Percentiles rank a stretch among this genome's conserved stretches.
Evolutionary conservation across 495 filamentous ascomycete genomes (phyloP).

Genomic region (Penicillium manginii): DNA sequence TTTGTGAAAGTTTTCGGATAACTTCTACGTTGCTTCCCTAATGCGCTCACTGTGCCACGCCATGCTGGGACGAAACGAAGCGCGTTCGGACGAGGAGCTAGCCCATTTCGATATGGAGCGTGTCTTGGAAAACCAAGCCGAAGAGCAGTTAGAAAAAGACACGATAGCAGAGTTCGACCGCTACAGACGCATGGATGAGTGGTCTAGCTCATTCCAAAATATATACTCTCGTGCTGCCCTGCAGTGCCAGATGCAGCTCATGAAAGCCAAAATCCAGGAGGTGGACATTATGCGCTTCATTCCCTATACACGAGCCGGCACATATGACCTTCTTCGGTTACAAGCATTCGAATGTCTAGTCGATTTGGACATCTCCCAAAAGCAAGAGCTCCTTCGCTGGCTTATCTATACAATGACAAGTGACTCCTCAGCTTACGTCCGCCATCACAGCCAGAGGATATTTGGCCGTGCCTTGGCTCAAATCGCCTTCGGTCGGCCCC

Average conservation of each 20-base stretch:
- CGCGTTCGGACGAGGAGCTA: conserved; percentile 41
- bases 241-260: conserved; percentile 72
- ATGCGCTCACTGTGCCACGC: conserved; percentile 80
- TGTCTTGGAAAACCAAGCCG: conserved; percentile 57
- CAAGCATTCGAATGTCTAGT: conserved; percentile 82
- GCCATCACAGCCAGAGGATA: conserved; percentile 65
- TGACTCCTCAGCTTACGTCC: conserved; percentile 81
- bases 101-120: conserved; percentile 53
- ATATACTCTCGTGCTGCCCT: conserved; percentile 83
- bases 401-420: conserved; percentile 72
- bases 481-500: conserved; percentile 73
- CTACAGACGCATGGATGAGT: conserved; percentile 91
- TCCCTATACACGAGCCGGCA: conserved; percentile 77
- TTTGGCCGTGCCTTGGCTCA: conserved; percentile 76
- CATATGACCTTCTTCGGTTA: conserved; percentile 77
- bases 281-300: conserved; percentile 69
- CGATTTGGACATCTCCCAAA: conserved; percentile 72
- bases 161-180: conserved; percentile 86
- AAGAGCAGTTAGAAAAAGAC: conserved; percentile 65
- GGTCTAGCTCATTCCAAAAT: conserved; percentile 89
- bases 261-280: conserved; percentile 70
- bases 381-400: conserved; percentile 64
- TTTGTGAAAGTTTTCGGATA: conserved; percentile 70
- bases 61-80: conserved; percentile 59
- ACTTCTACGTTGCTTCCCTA: conserved; percentile 80